Evolutionary conservation across 2,329 filamentous ascomycete genomes (phyloP), one percentile per base, ranked within the genome.

Genomic region (Ceratocystis harringtonii): DNA sequence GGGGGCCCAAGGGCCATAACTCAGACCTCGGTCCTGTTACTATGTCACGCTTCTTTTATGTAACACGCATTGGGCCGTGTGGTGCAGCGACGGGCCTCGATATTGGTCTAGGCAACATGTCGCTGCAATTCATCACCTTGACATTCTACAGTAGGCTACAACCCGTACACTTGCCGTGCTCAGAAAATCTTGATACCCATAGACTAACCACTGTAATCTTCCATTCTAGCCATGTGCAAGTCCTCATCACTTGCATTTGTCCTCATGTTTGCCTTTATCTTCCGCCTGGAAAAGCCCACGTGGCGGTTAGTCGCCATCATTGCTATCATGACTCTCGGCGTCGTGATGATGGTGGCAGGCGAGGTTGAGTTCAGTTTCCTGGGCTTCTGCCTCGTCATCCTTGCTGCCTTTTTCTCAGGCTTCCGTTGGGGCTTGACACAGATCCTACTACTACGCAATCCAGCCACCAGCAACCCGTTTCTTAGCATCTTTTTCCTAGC

Each of bases 371-470:
- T 99, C 76, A 85, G 91, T 70, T 80, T 87, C 0, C 80, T 90
- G 36, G 94, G 94, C 52, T 99, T 99, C 75, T 76, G 90, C 60
- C 86, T 99, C 69, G 89, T 97, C 76, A 97, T 99, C 75, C 86
- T 87, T 0, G 92, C 94, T 12, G 90, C 91, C 63, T 94, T 95
- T 76, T 96, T 96, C 73, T 96, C 91, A 1, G 94, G 94, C 65
- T 96, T 99, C 78, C 87, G 94, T 71, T 99, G 94, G 94, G 90
- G 85, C n/a, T 78, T 99, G n/a, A 97, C 94, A 0, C 94, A 99
- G 73, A 96, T 99, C 68, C 84, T 99, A 3, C 84, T 99, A 5
- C 84, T 97, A 32, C 88, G 92, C 70, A 95, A 96, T 75, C 91
- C 92, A 1, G 92, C 94, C 22, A 99, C 94, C 0, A 90, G 89